Percentiles rank a stretch among this genome's conserved stretches.
Evolutionary conservation across 2,329 filamentous ascomycete genomes (phyloP).

Genomic region (Fusarium miscanthi): DNA sequence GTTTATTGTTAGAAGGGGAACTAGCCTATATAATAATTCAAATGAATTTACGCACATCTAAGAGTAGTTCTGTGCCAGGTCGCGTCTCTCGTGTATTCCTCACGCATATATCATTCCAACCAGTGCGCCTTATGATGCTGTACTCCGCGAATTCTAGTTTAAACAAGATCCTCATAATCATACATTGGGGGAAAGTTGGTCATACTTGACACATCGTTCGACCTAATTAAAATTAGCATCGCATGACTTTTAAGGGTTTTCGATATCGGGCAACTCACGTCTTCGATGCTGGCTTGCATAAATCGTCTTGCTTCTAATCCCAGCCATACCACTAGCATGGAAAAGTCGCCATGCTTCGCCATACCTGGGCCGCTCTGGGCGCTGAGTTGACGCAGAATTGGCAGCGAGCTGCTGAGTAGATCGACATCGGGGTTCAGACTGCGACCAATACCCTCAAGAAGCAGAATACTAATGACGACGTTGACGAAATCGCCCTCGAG

Average conservation of each 20-base stretch:
- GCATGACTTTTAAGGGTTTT: neutral
- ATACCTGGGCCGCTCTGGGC: slow-evolving; percentile 78
- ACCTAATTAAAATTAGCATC: slow-evolving; percentile 62
- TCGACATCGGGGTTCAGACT: slow-evolving; percentile 88
- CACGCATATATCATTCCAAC: neutral
- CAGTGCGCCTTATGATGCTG: slow-evolving; percentile 32
- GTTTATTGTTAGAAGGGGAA: neutral
- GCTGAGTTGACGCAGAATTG: slow-evolving; percentile 89
- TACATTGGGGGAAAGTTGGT: slow-evolving; percentile 87
- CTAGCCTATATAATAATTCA: slow-evolving; percentile 5
- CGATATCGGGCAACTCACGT: slow-evolving; percentile 64
- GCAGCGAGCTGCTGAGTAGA: slow-evolving; percentile 84
- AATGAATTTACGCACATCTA: slow-evolving; percentile 10
- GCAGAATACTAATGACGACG: slow-evolving; percentile 92
- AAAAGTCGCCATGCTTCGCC: slow-evolving; percentile 78
- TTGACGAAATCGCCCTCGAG: slow-evolving; percentile 99
- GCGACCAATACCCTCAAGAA: slow-evolving; percentile 93
- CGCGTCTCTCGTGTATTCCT: slow-evolving; percentile 1
- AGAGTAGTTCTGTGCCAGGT: neutral
- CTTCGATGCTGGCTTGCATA: slow-evolving; percentile 89
- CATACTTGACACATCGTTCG: slow-evolving; percentile 90
- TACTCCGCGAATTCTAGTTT: neutral
- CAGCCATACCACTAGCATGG: slow-evolving; percentile 91
- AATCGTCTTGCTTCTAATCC: slow-evolving; percentile 90
- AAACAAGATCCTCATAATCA: slow-evolving; percentile 54